Evolutionary conservation across 768 basidiomycete genomes (phyloP), one percentile per base, ranked within the genome.

Genomic region (Amanita exitialis): DNA sequence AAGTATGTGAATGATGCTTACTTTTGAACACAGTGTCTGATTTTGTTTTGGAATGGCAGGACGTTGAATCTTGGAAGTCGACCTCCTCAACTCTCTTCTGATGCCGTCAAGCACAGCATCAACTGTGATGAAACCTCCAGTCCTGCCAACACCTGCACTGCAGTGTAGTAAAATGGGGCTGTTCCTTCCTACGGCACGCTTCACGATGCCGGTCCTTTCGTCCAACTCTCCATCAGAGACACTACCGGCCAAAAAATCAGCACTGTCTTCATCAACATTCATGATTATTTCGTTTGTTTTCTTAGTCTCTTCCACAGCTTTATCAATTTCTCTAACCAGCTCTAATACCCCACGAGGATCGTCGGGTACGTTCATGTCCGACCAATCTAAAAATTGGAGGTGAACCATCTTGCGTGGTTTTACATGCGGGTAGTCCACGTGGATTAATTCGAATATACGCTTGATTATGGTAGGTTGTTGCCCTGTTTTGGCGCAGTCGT

Each of bases 321-420:
- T 62, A 15, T 73, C 82, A n/a, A 91, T 84, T 54, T 83, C 81
- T 53, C 72, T 75, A 48, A 96, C 77, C 20, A 98, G 75, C 12
- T 75, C 70, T 37, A 96, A 67, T 16, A 97, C 70, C 6, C 83
- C 85, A 6, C 77, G 69, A 0, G 94, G 83, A 52, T 90, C 82
- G 10, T 85, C 81, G 0, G 95, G 95, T 10, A 98, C 91, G 62
- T 93, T 93, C 72, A 97, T 86, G 60, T 98, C 95, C 2, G 94
- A 91, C 95, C 95, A 98, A 35, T 86, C 85, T 35, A 94, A 75
- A 61, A 92, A 97, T 64, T 98, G 95, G 47, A 97, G 68, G 60
- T 98, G 95, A 0, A 84, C 75, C 13, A 98, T 74, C 52, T 67
- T 75, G n/a, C 90, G 73, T 2, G 83, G 72, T 2, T 77, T 73